phyloP scores from a whole-genome alignment of 805 yeast species.

The Ogataea pignaliae region DNA sequence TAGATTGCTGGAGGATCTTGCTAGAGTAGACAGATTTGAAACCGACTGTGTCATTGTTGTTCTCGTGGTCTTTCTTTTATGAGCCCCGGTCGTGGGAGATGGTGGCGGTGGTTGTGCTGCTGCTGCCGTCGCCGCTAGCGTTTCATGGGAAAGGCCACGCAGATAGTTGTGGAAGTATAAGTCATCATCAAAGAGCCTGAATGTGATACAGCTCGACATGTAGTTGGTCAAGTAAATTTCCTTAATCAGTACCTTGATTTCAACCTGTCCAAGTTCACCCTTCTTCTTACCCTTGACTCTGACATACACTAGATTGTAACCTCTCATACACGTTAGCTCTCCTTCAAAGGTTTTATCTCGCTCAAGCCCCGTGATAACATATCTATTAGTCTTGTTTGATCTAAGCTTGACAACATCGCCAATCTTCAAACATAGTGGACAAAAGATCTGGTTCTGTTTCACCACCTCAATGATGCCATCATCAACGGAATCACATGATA shows the following conservation, averaged over 20 bases:
- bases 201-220: conserved; percentile 29
- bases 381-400: conserved; percentile 29
- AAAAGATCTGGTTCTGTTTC: conserved; percentile 28
- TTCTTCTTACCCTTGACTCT: conserved; percentile 21
- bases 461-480: conserved; percentile 32
- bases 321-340: conserved; percentile 52
- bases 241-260: conserved; percentile 15
- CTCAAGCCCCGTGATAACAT: conserved; percentile 44
- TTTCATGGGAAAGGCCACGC: conserved; percentile 1
- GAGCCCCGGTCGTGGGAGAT: too few species aligned
- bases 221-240: conserved; percentile 29
- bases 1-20: too few species aligned
- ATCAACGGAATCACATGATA: conserved; percentile 5
- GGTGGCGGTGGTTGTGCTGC: too few species aligned
- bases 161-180: conserved; percentile 8
- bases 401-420: conserved; percentile 47
- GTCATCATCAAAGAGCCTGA: conserved; percentile 14
- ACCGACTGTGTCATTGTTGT: too few species aligned
- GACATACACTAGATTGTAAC: conserved; percentile 48
- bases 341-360: conserved; percentile 14
- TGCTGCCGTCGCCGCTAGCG: not conserved
- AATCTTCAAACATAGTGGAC: conserved; percentile 47
- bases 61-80: too few species aligned
- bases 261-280: conserved; percentile 12
- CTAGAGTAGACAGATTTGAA: too few species aligned